Percentiles rank a stretch among this genome's conserved stretches.
phyloP scores from a whole-genome alignment of 75 land plant species.

The Pinus albicaulis region DNA sequence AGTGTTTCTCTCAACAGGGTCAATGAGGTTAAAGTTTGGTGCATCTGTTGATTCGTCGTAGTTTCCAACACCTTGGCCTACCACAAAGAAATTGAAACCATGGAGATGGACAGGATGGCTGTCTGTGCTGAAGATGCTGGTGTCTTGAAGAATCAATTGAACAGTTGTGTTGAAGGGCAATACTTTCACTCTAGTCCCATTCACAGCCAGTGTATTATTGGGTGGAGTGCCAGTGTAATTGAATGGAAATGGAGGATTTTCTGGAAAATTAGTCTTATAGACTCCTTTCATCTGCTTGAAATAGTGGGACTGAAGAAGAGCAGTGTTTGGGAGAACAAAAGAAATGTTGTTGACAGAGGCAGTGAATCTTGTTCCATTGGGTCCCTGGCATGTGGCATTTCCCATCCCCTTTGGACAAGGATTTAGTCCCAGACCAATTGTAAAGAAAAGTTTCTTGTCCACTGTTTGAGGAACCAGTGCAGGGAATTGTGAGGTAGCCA shows the following conservation, averaged over 20 bases:
- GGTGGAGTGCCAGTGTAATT: constrained; percentile 2
- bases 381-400: constrained; percentile 23
- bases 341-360: constrained; percentile 20
- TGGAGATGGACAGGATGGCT: constrained; percentile 42
- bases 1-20: constrained; percentile 34
- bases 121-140: constrained; percentile 9
- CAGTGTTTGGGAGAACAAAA: constrained; percentile 11
- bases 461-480: constrained; percentile 14
- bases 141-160: constrained; percentile 27
- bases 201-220: neutral
- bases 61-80: constrained; percentile 29
- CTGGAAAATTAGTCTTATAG: constrained; percentile 41
- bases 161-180: constrained; percentile 21
- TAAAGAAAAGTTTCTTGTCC: constrained; percentile 38
- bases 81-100: constrained; percentile 33
- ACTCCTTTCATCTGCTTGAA: constrained; percentile 10
- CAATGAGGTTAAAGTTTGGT: constrained; percentile 21
- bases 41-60: constrained; percentile 14
- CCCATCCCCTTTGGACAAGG: constrained; percentile 23
- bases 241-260: neutral
- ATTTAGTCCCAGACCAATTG: constrained; percentile 35
- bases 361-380: constrained; percentile 25
- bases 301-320: constrained; percentile 25
- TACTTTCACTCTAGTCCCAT: constrained; percentile 17
- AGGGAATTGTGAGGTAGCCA: constrained; percentile 30